Evolutionary conservation across 768 basidiomycete genomes (phyloP).

Genomic region (Strobilomyces confusus): DNA sequence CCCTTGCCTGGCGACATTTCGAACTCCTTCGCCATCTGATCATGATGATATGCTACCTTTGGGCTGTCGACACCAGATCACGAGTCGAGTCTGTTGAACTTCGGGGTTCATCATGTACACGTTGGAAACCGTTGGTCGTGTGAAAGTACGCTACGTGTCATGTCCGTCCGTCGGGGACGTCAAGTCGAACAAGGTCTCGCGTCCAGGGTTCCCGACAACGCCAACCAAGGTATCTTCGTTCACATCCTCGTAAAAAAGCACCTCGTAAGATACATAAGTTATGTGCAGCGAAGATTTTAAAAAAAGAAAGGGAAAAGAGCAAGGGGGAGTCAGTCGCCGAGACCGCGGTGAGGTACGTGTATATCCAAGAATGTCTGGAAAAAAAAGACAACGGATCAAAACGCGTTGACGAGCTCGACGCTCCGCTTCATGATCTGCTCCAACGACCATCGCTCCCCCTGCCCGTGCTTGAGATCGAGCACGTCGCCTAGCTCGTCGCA

Average conservation of each 20-base stretch:
- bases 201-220: not conserved
- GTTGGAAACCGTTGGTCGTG: too few relatives aligned
- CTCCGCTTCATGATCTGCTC: conserved; percentile 71
- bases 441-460: conserved; percentile 68
- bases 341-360: conserved; percentile 9
- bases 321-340: conserved; percentile 9
- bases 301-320: not conserved
- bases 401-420: conserved; percentile 61
- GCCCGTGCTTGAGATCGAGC: conserved; percentile 84
- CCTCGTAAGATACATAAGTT: conserved; percentile 23
- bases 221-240: not conserved
- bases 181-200: too few relatives aligned
- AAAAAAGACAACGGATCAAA: conserved; percentile 12
- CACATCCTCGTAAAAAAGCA: not conserved
- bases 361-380: conserved; percentile 22
- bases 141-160: too few relatives aligned
- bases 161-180: too few relatives aligned
- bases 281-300: conserved; percentile 26
- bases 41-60: too few relatives aligned
- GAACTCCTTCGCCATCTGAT: too few relatives aligned
- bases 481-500: conserved; percentile 90
- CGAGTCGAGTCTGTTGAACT: too few relatives aligned
- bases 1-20: too few relatives aligned
- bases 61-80: too few relatives aligned
- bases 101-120: too few relatives aligned